Conservation (phyloP, 768 basidiomycete genomes). For the Amanita pseudoporphyria region DNA sequence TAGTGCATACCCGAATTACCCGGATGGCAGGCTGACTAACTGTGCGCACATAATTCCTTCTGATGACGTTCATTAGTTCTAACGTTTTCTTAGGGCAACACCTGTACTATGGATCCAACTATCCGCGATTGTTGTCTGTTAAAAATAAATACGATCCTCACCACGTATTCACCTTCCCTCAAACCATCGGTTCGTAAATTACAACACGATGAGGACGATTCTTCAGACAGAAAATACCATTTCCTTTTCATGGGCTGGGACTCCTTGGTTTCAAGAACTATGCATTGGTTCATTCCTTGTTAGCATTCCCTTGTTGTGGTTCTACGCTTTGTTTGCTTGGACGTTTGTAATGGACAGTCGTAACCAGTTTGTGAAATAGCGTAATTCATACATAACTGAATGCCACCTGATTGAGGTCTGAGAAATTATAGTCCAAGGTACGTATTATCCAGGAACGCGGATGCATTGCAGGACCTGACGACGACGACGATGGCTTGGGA, state of each 20-base stretch:
- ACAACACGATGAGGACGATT: neutral
- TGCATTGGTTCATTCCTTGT: too few species aligned
- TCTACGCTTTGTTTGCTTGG: too few species aligned
- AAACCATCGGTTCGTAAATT: neutral
- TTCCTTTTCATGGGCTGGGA: too few species aligned
- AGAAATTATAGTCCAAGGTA: too few species aligned
- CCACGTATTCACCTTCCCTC: slow-evolving; percentile 29
- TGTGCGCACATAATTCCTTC: slow-evolving; percentile 16
- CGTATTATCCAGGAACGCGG: too few species aligned
- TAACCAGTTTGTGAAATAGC: too few species aligned
- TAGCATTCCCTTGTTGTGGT: neutral
- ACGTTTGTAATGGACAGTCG: too few species aligned
- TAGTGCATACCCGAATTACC: slow-evolving; percentile 35
- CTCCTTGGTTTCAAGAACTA: too few species aligned
- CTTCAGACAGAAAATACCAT: neutral
- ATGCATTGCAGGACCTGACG: too few species aligned
- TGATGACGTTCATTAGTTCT: neutral
- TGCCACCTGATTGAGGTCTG: too few species aligned
- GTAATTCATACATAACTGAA: too few species aligned
- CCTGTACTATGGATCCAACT: slow-evolving; percentile 24
- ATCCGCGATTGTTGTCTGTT: slow-evolving; percentile 20
- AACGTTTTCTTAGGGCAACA: slow-evolving; percentile 18
- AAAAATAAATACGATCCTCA: slow-evolving; percentile 26
- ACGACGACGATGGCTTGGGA: too few species aligned
- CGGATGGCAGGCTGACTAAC: slow-evolving; percentile 27